Conservation (phyloP, 2,329 filamentous ascomycete species). For the Clarireedia monteithiana region DNA sequence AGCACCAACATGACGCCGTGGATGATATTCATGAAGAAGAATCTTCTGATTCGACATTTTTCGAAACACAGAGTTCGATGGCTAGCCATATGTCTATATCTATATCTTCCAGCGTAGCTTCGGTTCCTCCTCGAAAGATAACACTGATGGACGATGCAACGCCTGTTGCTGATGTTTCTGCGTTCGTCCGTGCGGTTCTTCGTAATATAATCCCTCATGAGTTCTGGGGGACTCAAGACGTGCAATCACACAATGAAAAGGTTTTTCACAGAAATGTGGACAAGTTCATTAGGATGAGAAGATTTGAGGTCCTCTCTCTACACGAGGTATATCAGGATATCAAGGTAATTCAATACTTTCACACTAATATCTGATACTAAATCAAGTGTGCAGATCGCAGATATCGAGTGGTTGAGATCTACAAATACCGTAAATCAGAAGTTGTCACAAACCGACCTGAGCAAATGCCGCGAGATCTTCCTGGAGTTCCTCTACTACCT, state of each 20-base stretch:
- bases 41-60: slow-evolving; percentile 17
- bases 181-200: slow-evolving; percentile 76
- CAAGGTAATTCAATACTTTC: slow-evolving; percentile 45
- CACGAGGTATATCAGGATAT: slow-evolving; percentile 71
- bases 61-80: slow-evolving; percentile 19
- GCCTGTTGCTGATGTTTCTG: slow-evolving; percentile 62
- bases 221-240: slow-evolving; percentile 61
- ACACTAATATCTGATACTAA: neutral
- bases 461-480: slow-evolving; percentile 72
- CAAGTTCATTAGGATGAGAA: slow-evolving; percentile 66
- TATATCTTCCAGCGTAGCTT: slow-evolving; percentile 16
- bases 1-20: neutral
- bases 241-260: slow-evolving; percentile 50
- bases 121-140: slow-evolving; percentile 28
- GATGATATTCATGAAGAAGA: slow-evolving; percentile 8
- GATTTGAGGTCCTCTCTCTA: slow-evolving; percentile 73
- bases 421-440: slow-evolving; percentile 42
- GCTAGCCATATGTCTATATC: neutral
- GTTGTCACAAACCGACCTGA: slow-evolving; percentile 60
- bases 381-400: slow-evolving; percentile 46
- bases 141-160: slow-evolving; percentile 60
- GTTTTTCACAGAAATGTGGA: slow-evolving; percentile 63
- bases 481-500: slow-evolving; percentile 84
- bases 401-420: slow-evolving; percentile 65
- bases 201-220: slow-evolving; percentile 62